Percentiles rank a stretch among this genome's conserved stretches.
phyloP scores from a whole-genome alignment of 495 filamentous ascomycete genomes.

The Penicillium atrosanguineum region DNA sequence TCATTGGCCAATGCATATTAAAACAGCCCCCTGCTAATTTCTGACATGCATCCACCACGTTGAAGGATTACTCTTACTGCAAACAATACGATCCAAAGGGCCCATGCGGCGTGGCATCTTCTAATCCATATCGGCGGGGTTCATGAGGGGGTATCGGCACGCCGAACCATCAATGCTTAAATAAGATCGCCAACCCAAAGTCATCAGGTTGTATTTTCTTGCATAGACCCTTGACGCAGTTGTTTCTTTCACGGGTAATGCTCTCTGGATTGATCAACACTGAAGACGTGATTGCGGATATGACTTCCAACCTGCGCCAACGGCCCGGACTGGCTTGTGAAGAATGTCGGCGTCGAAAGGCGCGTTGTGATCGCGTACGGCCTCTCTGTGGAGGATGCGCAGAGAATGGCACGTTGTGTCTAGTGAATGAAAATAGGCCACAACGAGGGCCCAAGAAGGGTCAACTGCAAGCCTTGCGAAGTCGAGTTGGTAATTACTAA shows the following conservation, averaged over 20 bases:
- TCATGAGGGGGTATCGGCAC: background rate
- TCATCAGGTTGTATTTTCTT: background rate
- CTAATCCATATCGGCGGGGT: background rate
- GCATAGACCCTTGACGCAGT: background rate
- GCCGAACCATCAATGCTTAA: background rate
- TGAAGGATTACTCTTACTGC: background rate
- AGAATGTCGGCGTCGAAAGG: constrained; percentile 19
- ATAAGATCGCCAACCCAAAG: background rate
- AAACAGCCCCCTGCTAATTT: background rate
- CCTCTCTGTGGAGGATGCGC: constrained; percentile 15
- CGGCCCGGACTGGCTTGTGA: constrained; percentile 18
- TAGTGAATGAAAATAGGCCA: constrained; percentile 9
- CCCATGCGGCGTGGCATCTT: background rate
- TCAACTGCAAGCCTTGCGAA: constrained; percentile 13
- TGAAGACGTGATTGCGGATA: background rate
- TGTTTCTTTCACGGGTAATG: background rate
- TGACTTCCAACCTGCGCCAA: constrained; percentile 1
- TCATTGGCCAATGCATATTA: background rate
- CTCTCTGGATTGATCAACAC: background rate
- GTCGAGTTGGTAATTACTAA: constrained; percentile 11
- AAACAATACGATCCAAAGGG: background rate
- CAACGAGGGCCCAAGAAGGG: constrained; percentile 18
- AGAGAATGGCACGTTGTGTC: constrained; percentile 12
- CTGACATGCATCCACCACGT: background rate
- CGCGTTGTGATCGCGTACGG: constrained; percentile 16